Conservation (phyloP, 805 yeast genomes). For the Middelhovenomyces tepae region DNA sequence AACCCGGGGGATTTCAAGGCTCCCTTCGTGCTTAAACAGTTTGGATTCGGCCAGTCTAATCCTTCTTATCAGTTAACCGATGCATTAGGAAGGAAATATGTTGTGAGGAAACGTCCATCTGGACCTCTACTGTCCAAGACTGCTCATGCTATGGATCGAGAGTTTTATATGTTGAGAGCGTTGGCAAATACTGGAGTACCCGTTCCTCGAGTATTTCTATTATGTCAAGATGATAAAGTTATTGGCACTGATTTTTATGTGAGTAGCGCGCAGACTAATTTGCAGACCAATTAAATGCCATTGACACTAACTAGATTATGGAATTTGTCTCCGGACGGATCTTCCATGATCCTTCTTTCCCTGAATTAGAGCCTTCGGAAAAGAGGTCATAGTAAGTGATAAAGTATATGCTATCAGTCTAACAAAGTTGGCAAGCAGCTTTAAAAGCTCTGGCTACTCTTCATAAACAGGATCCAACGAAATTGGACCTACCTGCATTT, state of each 20-base stretch:
- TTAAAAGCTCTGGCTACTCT: slow-evolving; percentile 40
- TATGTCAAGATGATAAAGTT: slow-evolving; percentile 49
- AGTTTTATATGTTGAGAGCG: slow-evolving; percentile 42
- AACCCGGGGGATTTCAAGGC: slow-evolving; percentile 16
- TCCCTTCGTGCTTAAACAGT: slow-evolving; percentile 39
- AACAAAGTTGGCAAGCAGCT: slow-evolving; percentile 41
- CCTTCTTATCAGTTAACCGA: slow-evolving; percentile 49
- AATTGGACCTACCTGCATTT: slow-evolving; percentile 37
- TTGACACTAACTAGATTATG: too few relatives aligned
- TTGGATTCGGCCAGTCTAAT: slow-evolving; percentile 55
- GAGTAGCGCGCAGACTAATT: too few relatives aligned
- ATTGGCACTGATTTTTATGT: slow-evolving; percentile 50
- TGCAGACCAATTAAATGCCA: too few relatives aligned
- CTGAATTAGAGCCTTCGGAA: slow-evolving; percentile 27
- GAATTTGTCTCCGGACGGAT: slow-evolving; percentile 49
- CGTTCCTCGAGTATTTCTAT: slow-evolving; percentile 41
- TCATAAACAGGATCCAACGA: slow-evolving; percentile 40
- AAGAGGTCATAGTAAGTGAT: too few relatives aligned
- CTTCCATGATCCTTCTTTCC: slow-evolving; percentile 45
- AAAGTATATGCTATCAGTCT: too few relatives aligned
- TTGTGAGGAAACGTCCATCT: slow-evolving; percentile 50
- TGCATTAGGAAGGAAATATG: slow-evolving; percentile 32
- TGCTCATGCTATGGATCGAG: slow-evolving; percentile 58
- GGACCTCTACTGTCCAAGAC: slow-evolving; percentile 41
- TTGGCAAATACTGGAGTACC: slow-evolving; percentile 36